A percentile compares a stretch with the other conserved stretches of the same genome.
These are phyloP conservation scores for Didymella glomerata DNA, from an alignment of 2,329 filamentous ascomycete genomes.

Conservation along the genomic window DNA sequence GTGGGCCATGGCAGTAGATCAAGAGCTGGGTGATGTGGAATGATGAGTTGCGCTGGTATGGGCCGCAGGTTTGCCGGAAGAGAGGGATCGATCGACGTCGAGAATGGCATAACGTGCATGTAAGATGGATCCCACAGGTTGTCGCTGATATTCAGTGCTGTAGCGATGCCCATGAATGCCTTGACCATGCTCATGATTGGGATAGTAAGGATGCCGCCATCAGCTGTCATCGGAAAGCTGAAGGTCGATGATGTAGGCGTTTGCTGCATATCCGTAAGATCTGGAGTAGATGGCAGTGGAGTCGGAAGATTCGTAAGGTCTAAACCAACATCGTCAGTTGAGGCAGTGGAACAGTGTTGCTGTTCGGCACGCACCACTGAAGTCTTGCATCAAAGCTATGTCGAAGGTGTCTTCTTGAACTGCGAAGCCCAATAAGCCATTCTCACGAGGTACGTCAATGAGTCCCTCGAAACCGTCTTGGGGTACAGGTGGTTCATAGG, in stretches of 20 bases:
- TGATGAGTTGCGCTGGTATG: conserved; percentile 58
- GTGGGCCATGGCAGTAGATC: conserved; percentile 67
- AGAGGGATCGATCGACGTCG: conserved; percentile 7
- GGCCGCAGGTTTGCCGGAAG: conserved; percentile 57
- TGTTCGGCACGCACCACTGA: not conserved
- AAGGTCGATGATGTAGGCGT: not conserved
- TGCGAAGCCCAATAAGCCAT: conserved; percentile 1
- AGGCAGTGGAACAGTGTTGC: not conserved
- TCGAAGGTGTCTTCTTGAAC: conserved; percentile 4
- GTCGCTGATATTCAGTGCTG: conserved; percentile 23
- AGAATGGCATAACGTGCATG: conserved; percentile 29
- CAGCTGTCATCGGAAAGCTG: conserved; percentile 25
- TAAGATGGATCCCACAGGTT: conserved; percentile 32
- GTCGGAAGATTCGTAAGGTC: conserved; percentile 9
- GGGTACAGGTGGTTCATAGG: not conserved
- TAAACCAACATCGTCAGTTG: not conserved
- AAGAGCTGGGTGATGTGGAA: conserved; percentile 66
- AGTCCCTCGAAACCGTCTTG: not conserved
- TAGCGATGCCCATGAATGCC: conserved; percentile 27
- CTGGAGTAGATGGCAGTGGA: conserved; percentile 2
- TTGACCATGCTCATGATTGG: conserved; percentile 53
- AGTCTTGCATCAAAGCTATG: not conserved
- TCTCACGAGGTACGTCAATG: not conserved
- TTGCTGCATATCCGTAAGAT: not conserved
- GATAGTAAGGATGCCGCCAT: conserved; percentile 36